A percentile compares a stretch with the other conserved stretches of the same genome.
Conservation (phyloP, 352 stramenopile genomes). For the Phytophthora crassamura region DNA sequence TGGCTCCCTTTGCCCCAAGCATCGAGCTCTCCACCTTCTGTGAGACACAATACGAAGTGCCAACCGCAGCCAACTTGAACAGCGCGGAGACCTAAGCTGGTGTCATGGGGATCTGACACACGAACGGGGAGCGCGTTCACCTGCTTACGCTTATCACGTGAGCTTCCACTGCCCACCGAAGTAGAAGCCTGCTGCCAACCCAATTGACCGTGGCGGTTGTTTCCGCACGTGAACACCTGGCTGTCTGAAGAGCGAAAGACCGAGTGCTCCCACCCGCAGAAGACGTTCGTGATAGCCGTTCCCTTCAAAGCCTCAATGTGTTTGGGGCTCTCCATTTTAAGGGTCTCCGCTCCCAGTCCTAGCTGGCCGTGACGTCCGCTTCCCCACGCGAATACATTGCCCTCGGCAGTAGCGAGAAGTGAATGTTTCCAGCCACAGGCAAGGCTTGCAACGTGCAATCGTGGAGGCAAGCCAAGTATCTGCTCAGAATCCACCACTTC, state of each 20-base stretch:
- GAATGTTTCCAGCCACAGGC: slow-evolving; percentile 88
- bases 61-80: slow-evolving; percentile 68
- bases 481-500: not conserved
- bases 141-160: slow-evolving; percentile 24
- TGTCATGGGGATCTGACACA: slow-evolving; percentile 27
- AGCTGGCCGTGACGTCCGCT: slow-evolving; percentile 77
- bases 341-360: slow-evolving; percentile 45
- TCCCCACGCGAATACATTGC: slow-evolving; percentile 72
- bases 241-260: slow-evolving; percentile 51
- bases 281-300: slow-evolving; percentile 40
- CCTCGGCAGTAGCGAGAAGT: slow-evolving; percentile 54
- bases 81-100: slow-evolving; percentile 22
- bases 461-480: slow-evolving; percentile 27
- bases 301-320: slow-evolving; percentile 32
- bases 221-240: slow-evolving; percentile 66
- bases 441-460: slow-evolving; percentile 57
- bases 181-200: slow-evolving; percentile 29
- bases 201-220: slow-evolving; percentile 82
- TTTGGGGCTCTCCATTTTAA: slow-evolving; percentile 38
- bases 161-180: not conserved
- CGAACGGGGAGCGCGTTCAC: slow-evolving; percentile 33
- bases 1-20: slow-evolving; percentile 83
- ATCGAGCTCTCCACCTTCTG: slow-evolving; percentile 36
- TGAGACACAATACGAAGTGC: slow-evolving; percentile 78
- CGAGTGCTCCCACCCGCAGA: slow-evolving; percentile 86